Base-by-base conservation (phyloP, 805 yeast species). In the Saccharomycopsis fermentans region DNA sequence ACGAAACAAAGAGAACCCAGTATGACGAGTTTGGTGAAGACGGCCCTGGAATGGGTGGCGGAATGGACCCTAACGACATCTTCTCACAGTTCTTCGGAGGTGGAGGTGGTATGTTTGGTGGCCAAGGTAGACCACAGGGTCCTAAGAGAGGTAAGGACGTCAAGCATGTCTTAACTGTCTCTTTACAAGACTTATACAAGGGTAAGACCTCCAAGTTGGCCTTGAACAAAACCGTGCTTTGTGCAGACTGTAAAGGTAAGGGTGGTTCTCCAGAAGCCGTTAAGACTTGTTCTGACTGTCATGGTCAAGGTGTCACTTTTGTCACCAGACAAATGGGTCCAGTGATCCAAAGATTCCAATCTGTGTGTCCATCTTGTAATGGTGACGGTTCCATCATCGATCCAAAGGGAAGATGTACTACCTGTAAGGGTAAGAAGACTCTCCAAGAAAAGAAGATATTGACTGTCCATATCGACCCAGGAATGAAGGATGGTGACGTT, bases 251-350 rank as follows among this genome's bases (percentile, higher is more conserved):
- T 80, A 86, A 88, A 58, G 99, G 99, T 68, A 83, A 83, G 68
- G 99, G 99, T 73, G 99, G 99, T 75, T 89, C 89, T 69, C 87
- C 84, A 65, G 96, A 94, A 63, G 78, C 88, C 59, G 96, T 91
- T 64, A 87, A 86, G 77, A 83, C 83, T 67, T 94, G 99, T 83
- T 64, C 83, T 56, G 71, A 82, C 43, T 94, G 99, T 84, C 81
- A 82, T 69, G 99, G 99, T 74, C 80, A 81, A 67, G 99, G 99
- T 81, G 75, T 86, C 73, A 88, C 82, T 74, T 86, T 92, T 65
- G 86, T 90, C 65, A 89, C 97, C 56, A 87, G 96, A 78, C 98
- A 94, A 76, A 91, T 94, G 97, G 99, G 99, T 67, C 97, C 96
- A 65, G 90, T 94, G 91, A 87, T 94, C 69, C 99, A 94, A 78